A percentile compares a stretch with the other conserved stretches of the same genome.
These are phyloP conservation scores for Trichosporon sp. DNA, from an alignment of 1,284 basidiomycete species.

Conservation along the genomic window DNA sequence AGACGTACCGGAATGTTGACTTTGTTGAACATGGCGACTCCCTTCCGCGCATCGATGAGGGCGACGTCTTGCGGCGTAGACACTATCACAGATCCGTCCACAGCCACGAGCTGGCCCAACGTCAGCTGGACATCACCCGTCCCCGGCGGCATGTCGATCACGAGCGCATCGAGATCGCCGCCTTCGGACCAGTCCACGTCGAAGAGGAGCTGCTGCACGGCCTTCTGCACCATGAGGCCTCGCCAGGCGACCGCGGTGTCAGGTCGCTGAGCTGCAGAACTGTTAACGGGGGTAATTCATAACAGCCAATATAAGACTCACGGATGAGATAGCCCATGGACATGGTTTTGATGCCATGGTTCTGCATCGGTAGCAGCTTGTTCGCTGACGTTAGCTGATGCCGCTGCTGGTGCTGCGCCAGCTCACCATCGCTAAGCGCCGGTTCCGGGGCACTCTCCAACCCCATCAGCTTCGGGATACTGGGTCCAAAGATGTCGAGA, in stretches of 20 bases:
- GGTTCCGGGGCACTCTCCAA: slow-evolving; percentile 76
- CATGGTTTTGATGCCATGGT: slow-evolving; percentile 91
- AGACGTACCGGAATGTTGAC: slow-evolving; percentile 69
- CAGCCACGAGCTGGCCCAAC: slow-evolving; percentile 79
- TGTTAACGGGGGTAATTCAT: slow-evolving; percentile 27
- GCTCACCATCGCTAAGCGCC: slow-evolving; percentile 63
- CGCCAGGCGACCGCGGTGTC: slow-evolving; percentile 89
- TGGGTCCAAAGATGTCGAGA: slow-evolving; percentile 93
- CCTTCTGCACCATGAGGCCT: slow-evolving; percentile 98
- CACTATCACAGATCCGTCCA: slow-evolving; percentile 83
- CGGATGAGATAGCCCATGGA: slow-evolving; percentile 78
- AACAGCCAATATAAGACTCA: slow-evolving; percentile 13
- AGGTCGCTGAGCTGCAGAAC: slow-evolving; percentile 13
- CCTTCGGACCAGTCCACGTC: slow-evolving; percentile 81
- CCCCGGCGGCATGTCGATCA: slow-evolving; percentile 95
- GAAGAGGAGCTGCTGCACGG: slow-evolving; percentile 88
- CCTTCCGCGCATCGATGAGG: slow-evolving; percentile 84
- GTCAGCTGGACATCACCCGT: slow-evolving; percentile 94
- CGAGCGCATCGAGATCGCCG: slow-evolving; percentile 66
- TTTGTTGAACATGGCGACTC: slow-evolving; percentile 89
- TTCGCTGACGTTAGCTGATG: slow-evolving; percentile 53
- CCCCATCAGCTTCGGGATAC: slow-evolving; percentile 91
- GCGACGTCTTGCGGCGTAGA: slow-evolving; percentile 96
- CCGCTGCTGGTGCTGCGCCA: not conserved
- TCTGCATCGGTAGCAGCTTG: slow-evolving; percentile 74